A percentile compares a stretch with the other conserved stretches of the same genome.
These are phyloP conservation scores for Rhizopogon salebrosus DNA, from an alignment of 768 basidiomycete genomes.

Conservation along the genomic window DNA sequence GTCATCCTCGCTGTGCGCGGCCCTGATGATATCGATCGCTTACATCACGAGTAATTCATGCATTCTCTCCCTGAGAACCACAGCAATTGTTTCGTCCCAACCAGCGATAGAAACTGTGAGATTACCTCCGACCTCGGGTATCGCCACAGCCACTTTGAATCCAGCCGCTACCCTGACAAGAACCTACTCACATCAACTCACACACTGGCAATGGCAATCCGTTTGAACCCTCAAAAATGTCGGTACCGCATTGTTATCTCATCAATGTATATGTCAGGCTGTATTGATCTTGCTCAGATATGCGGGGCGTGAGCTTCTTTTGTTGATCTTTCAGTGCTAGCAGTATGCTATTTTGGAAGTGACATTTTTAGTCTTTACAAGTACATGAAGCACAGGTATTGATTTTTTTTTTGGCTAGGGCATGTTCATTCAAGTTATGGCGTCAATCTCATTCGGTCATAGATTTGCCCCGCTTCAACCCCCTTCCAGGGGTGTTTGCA, in stretches of 20 bases:
- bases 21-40: neutral
- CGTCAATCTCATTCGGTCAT: too few relatives aligned
- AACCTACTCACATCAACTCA: neutral
- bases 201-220: neutral
- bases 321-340: too few relatives aligned
- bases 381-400: too few relatives aligned
- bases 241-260: neutral
- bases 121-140: neutral
- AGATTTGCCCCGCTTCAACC: too few relatives aligned
- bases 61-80: neutral
- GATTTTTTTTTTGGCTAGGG: too few relatives aligned
- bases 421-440: too few relatives aligned
- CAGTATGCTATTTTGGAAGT: too few relatives aligned
- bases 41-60: neutral
- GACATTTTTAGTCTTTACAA: too few relatives aligned
- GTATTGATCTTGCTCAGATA: conserved; percentile 1
- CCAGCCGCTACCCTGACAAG: neutral
- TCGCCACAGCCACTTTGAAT: neutral
- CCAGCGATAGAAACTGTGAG: neutral
- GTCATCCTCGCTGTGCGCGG: neutral
- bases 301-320: neutral
- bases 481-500: too few relatives aligned
- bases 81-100: neutral
- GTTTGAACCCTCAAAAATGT: neutral
- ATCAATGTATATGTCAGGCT: neutral